phyloP scores from a whole-genome alignment of 257 asterid species.

The Jasminum sambac region DNA sequence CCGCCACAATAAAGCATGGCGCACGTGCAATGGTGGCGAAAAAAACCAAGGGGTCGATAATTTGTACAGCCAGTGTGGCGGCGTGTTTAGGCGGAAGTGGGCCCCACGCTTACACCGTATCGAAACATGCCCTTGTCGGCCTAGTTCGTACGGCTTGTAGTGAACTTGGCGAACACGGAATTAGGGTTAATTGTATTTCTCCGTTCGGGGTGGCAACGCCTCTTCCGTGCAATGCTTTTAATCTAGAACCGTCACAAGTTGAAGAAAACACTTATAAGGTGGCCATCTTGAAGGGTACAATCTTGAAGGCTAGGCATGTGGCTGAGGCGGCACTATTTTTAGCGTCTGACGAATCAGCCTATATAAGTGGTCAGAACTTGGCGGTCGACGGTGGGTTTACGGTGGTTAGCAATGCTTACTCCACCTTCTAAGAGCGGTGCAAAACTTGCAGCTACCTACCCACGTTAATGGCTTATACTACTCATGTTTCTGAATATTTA shows the following conservation, averaged over 20 bases:
- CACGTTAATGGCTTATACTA: background rate
- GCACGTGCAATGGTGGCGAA: constrained; percentile 62
- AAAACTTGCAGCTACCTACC: background rate
- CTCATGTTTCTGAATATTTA: background rate
- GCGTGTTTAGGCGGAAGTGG: constrained; percentile 52
- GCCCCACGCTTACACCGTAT: constrained; percentile 53
- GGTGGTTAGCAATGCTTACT: constrained; percentile 42
- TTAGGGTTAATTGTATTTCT: constrained; percentile 55
- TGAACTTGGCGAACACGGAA: constrained; percentile 62
- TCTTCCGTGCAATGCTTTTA: constrained; percentile 36
- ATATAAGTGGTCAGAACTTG: constrained; percentile 65
- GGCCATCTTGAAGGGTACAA: constrained; percentile 49
- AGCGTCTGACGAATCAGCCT: constrained; percentile 69
- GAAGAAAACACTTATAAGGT: constrained; percentile 27
- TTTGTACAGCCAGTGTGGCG: constrained; percentile 65
- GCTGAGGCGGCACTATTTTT: constrained; percentile 59
- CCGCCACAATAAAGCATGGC: constrained; percentile 59
- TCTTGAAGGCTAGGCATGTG: constrained; percentile 42
- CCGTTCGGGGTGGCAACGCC: constrained; percentile 72
- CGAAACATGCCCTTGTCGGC: constrained; percentile 66
- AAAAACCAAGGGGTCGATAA: constrained; percentile 48
- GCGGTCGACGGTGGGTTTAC: constrained; percentile 66
- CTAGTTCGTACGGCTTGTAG: constrained; percentile 47
- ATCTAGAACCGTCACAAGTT: constrained; percentile 29
- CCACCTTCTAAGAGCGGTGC: constrained; percentile 22